A percentile compares a stretch with the other conserved stretches of the same genome.
Conservation (phyloP, 2,329 filamentous ascomycete species). For the Alternaria sp. region DNA sequence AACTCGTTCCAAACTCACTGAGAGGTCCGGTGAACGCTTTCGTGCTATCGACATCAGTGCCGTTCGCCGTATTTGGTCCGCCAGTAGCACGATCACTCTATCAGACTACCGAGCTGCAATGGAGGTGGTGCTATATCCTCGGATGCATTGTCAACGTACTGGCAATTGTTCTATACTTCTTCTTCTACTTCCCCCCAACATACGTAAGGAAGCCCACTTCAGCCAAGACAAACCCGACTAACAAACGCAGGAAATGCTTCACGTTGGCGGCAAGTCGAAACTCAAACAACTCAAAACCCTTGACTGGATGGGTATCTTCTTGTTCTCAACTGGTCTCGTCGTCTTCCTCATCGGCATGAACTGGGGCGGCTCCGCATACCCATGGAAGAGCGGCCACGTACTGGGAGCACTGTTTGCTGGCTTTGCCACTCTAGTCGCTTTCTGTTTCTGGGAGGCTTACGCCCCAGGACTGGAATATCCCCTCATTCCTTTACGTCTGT, state of each 20-base stretch:
- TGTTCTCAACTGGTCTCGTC: conserved; percentile 55
- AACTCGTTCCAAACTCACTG: conserved; percentile 45
- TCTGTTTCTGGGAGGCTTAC: conserved; percentile 40
- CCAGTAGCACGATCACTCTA: conserved; percentile 39
- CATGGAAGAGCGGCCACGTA: conserved; percentile 45
- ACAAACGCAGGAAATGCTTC: conserved; percentile 39
- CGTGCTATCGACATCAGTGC: conserved; percentile 36
- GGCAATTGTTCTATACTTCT: conserved; percentile 38
- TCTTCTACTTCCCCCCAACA: conserved; percentile 47
- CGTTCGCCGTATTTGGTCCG: conserved; percentile 41
- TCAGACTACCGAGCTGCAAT: conserved; percentile 38
- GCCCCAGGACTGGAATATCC: conserved; percentile 40
- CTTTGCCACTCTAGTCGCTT: conserved; percentile 38
- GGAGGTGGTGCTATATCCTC: conserved; percentile 43
- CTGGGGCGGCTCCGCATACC: conserved; percentile 47
- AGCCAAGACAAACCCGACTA: neutral
- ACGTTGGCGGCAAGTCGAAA: conserved; percentile 43
- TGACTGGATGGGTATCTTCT: conserved; percentile 56
- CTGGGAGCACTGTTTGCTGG: conserved; percentile 45
- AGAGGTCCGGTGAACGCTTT: conserved; percentile 46
- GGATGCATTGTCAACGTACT: conserved; percentile 39
- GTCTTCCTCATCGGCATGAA: conserved; percentile 57
- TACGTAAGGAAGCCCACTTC: conserved; percentile 27
- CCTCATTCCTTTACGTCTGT: conserved; percentile 47
- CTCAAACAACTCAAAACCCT: conserved; percentile 47